Conservation (phyloP, 495 filamentous ascomycete genomes). For the Annulohypoxylon stygium region DNA sequence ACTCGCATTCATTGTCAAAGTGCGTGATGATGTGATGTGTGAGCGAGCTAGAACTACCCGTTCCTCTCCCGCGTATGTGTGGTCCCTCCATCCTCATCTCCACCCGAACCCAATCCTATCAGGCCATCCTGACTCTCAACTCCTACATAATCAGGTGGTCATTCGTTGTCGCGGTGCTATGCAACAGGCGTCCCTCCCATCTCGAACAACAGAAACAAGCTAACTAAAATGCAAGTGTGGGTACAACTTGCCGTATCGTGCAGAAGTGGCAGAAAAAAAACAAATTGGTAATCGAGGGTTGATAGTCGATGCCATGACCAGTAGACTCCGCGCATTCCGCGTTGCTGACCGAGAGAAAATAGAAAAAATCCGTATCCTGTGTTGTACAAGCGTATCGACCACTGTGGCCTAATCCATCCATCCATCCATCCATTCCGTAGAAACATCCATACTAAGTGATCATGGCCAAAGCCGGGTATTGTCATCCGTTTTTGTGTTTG, state of each 20-base stretch:
- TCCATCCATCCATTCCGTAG: conserved; percentile 29
- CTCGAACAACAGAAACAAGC: conserved; percentile 1
- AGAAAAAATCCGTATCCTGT: conserved; percentile 21
- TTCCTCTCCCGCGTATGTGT: background rate
- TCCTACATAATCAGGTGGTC: background rate
- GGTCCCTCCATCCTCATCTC: background rate
- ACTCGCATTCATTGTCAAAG: conserved; percentile 5
- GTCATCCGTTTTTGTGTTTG: conserved; percentile 29
- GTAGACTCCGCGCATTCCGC: conserved; percentile 38
- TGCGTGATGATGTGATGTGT: background rate
- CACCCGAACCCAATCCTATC: background rate
- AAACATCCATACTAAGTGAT: conserved; percentile 34
- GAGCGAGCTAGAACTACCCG: background rate
- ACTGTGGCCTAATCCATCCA: conserved; percentile 7
- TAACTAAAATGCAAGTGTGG: background rate
- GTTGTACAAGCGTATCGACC: conserved; percentile 35
- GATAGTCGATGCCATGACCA: conserved; percentile 23
- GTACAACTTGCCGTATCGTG: background rate
- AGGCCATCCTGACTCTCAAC: conserved; percentile 2
- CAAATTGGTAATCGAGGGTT: background rate
- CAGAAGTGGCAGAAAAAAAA: background rate
- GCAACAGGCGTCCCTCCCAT: background rate
- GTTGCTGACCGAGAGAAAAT: conserved; percentile 26
- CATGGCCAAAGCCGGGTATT: conserved; percentile 47
- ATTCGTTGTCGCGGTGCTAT: conserved; percentile 1